Evolutionary conservation across 2,329 filamentous ascomycete genomes (phyloP), one percentile per base, ranked within the genome.

Genomic region (Trichoderma sp.): DNA sequence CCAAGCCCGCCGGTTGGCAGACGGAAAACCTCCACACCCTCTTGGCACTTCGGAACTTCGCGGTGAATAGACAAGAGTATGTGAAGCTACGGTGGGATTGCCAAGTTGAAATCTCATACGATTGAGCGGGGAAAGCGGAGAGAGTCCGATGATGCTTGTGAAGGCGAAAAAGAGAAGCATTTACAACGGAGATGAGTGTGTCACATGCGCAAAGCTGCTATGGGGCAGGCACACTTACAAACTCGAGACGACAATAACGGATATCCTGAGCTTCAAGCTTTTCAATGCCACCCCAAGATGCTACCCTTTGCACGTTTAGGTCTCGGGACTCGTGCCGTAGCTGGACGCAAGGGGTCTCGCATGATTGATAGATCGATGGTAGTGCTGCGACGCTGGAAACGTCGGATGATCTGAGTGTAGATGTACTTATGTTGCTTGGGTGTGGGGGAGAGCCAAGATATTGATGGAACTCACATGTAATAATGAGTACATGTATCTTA

Each of bases 311-410:
- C 64, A 66, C 64, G 29, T 53, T 67, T 53, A 16, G 60, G 16
- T 27, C 63, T 45, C 35, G 63, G 63, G 14, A 29, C 7, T 5
- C 1, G 21, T 38, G 35, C 35, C 63, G 63, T 41, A 66, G 66
- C 66, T 69, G 50, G 33, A 69, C 21, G 66, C 33, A 69, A 69
- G 66, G 66, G 66, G n/a, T 56, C 50, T 71, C 53, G 53, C 24
- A 59, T 71, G 53, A 45, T 45, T 31, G 29, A 31, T 29, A 45
- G 53, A 71, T 71, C 67, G 67, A 71, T 31, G 38, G 53, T 41
- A 62, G 67, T 71, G 53, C 67, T 71, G 33, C 53, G 24, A 71
- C 67, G 67, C 67, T 62, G 67, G 9, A 5, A 8, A 21, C 14
- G 67, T 69, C 66, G n/a, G 66, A 69, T 69, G 66, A 41, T 41